Conservation (phyloP, 192 early-diverging fungal genomes). For the Entophlyctis luteolus region DNA sequence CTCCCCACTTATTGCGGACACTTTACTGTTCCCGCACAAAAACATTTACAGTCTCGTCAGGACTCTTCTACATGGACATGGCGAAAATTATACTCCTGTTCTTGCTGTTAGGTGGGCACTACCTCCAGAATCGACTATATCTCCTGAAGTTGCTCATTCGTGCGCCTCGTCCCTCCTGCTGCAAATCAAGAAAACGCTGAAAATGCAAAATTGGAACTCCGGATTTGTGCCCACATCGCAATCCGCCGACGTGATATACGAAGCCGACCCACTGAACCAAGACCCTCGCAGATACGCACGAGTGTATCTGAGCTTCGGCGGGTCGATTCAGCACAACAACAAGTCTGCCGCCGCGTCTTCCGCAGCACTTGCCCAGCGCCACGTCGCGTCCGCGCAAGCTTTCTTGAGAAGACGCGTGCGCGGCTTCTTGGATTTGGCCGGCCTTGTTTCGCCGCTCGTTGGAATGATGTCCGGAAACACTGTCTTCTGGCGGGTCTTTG, state of each 20-base stretch:
- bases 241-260: not conserved
- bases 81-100: not conserved
- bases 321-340: no score
- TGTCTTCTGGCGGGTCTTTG: conserved; percentile 10
- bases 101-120: conserved; percentile 7
- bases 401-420: conserved; percentile 1
- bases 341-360: no score
- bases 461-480: not conserved
- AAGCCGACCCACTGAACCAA: not conserved
- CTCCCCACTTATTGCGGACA: not conserved
- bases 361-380: no score
- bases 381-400: not conserved
- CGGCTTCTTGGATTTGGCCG: not conserved
- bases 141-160: not conserved
- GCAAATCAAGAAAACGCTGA: conserved; percentile 5
- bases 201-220: conserved; percentile 15
- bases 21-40: conserved; percentile 1
- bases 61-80: not conserved
- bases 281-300: not conserved
- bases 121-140: not conserved
- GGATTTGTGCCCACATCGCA: not conserved
- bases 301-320: conserved; percentile 10
- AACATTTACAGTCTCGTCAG: not conserved
- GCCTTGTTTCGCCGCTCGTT: not conserved
- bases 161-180: conserved; percentile 4